A percentile compares a stretch with the other conserved stretches of the same genome.
Conservation (phyloP, 139 green algal species). For the Medakamo hakoo region DNA sequence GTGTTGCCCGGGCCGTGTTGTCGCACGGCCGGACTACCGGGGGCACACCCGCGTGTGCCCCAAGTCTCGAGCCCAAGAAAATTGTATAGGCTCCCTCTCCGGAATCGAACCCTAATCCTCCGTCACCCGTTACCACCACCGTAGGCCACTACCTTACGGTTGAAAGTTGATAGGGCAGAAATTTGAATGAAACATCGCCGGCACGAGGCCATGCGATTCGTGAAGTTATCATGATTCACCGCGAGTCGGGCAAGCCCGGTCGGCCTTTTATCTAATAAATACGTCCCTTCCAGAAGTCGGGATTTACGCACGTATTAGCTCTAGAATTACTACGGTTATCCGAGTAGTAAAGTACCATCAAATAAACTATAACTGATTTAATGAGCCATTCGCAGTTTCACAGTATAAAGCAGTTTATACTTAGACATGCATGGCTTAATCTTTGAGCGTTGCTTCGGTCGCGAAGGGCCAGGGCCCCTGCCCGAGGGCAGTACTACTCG, state of each 20-base stretch:
- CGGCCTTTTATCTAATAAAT: conserved; percentile 88
- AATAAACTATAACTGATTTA: conserved; percentile 99
- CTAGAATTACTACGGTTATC: conserved; percentile 82
- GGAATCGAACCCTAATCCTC: conserved; percentile 24
- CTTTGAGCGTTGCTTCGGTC: too few relatives aligned
- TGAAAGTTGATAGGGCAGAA: conserved; percentile 43
- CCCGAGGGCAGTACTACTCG: too few relatives aligned
- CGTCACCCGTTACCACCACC: conserved; percentile 63
- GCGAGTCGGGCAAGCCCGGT: conserved; percentile 38
- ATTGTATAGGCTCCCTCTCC: too few relatives aligned
- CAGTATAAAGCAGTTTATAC: conserved; percentile 98
- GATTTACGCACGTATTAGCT: conserved; percentile 86
- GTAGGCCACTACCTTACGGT: conserved; percentile 63
- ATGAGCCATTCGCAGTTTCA: conserved; percentile 99
- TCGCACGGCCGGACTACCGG: too few relatives aligned
- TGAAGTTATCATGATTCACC: conserved; percentile 76
- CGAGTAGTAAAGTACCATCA: conserved; percentile 92
- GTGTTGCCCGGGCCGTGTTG: too few relatives aligned
- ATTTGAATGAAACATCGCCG: conserved; percentile 72
- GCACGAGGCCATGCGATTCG: conserved; percentile 58
- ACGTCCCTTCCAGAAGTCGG: conserved; percentile 77
- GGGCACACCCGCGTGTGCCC: too few relatives aligned
- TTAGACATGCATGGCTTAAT: conserved; percentile 99
- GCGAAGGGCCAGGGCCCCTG: too few relatives aligned
- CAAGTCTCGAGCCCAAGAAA: too few relatives aligned